phyloP scores from a whole-genome alignment of 1,284 basidiomycete species.

The Puccinia polysora region DNA sequence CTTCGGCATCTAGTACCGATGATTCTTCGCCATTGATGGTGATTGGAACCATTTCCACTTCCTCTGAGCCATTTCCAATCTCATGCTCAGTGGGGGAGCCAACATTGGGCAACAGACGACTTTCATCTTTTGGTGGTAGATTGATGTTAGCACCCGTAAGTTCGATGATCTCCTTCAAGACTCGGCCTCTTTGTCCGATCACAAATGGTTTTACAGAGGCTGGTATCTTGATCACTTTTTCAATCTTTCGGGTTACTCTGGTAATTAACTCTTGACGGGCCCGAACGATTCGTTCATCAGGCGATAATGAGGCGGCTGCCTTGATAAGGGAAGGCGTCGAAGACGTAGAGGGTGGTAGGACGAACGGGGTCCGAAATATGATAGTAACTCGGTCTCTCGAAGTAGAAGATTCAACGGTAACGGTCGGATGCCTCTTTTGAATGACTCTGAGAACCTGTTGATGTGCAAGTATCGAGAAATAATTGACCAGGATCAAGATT shows the following conservation, averaged over 20 bases:
- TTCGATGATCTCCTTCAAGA: conserved; percentile 86
- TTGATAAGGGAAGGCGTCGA: conserved; percentile 67
- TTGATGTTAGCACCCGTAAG: conserved; percentile 75
- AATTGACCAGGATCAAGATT: conserved; percentile 34
- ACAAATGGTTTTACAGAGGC: conserved; percentile 81
- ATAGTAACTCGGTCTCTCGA: conserved; percentile 79
- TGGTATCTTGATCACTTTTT: conserved; percentile 68
- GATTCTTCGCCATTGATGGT: conserved; percentile 80
- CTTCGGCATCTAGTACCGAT: conserved; percentile 74
- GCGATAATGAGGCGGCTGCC: conserved; percentile 49
- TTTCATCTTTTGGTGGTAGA: conserved; percentile 70
- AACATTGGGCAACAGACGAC: conserved; percentile 39
- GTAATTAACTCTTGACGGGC: conserved; percentile 74
- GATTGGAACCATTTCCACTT: conserved; percentile 75
- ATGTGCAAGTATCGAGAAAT: conserved; percentile 3
- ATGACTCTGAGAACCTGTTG: conserved; percentile 40
- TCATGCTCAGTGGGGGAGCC: conserved; percentile 45
- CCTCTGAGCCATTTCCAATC: conserved; percentile 65
- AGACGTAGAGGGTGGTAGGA: conserved; percentile 65
- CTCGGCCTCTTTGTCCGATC: conserved; percentile 89
- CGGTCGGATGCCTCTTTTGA: conserved; percentile 58
- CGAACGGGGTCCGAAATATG: conserved; percentile 27
- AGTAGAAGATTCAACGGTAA: conserved; percentile 84
- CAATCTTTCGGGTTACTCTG: conserved; percentile 67
- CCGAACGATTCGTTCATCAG: conserved; percentile 74